These are phyloP conservation scores for Globisporangium nodosum DNA, from an alignment of 352 stramenopile species.

Conservation along the genomic window DNA sequence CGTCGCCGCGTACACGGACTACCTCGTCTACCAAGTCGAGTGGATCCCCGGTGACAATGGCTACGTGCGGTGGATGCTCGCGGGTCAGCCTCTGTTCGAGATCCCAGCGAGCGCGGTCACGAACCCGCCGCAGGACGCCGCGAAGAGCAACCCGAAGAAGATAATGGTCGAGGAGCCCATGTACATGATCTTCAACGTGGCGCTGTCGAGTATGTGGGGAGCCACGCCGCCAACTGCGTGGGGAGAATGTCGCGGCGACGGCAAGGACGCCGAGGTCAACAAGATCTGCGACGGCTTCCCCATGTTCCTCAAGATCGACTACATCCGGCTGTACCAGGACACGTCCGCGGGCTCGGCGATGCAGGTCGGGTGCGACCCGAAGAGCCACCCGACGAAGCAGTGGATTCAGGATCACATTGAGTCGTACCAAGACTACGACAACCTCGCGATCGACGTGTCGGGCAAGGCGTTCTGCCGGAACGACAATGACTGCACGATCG, in stretches of 20 bases:
- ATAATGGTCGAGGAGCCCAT: conserved; percentile 93
- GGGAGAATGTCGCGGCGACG: conserved; percentile 46
- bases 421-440: conserved; percentile 63
- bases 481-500: conserved; percentile 53
- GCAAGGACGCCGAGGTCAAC: conserved; percentile 34
- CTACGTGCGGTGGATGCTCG: conserved; percentile 76
- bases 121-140: conserved; percentile 38
- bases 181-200: conserved; percentile 50
- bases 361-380: conserved; percentile 54
- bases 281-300: conserved; percentile 62
- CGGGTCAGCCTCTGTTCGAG: conserved; percentile 84
- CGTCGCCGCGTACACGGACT: conserved; percentile 74
- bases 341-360: conserved; percentile 31
- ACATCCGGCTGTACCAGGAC: conserved; percentile 78
- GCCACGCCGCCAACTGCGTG: conserved; percentile 59
- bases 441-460: conserved; percentile 48
- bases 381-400: conserved; percentile 55
- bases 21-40: conserved; percentile 60
- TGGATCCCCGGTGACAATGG: conserved; percentile 52
- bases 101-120: conserved; percentile 61
- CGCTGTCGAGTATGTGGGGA: conserved; percentile 87
- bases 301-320: conserved; percentile 74
- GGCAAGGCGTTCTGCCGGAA: conserved; percentile 52
- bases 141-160: conserved; percentile 66
- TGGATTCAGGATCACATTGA: conserved; percentile 79